Percentiles rank a stretch among this genome's conserved stretches.
phyloP scores from a whole-genome alignment of 2,329 filamentous ascomycete genomes.

The Annulohypoxylon truncatum region DNA sequence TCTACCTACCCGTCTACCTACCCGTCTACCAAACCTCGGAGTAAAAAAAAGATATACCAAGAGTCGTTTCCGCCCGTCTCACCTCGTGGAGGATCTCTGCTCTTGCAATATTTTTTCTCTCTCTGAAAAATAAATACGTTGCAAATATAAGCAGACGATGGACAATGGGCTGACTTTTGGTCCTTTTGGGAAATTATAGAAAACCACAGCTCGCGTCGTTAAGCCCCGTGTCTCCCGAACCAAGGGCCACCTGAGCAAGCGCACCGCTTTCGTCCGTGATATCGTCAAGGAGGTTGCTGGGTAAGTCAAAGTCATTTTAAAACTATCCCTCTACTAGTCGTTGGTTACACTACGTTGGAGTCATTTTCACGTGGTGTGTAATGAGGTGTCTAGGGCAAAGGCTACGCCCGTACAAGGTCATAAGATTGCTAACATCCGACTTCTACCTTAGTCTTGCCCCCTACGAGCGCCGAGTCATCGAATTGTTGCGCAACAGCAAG shows the following conservation, averaged over 20 bases:
- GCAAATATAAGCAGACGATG: slow-evolving; percentile 65
- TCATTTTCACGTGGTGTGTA: background rate
- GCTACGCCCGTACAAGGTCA: background rate
- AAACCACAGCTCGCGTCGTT: slow-evolving; percentile 81
- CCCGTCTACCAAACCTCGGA: background rate
- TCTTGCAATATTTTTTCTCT: slow-evolving; percentile 51
- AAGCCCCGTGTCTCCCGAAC: slow-evolving; percentile 84
- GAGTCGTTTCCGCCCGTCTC: slow-evolving; percentile 61
- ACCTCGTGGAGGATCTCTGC: slow-evolving; percentile 82
- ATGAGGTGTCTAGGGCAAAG: background rate
- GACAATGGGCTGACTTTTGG: slow-evolving; percentile 66
- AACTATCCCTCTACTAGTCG: slow-evolving; percentile 4
- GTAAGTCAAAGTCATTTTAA: slow-evolving; percentile 66
- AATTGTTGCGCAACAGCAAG: slow-evolving; percentile 98
- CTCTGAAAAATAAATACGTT: slow-evolving; percentile 43
- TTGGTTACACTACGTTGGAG: background rate
- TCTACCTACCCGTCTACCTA: background rate
- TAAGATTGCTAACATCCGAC: slow-evolving; percentile 47
- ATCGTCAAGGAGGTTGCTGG: slow-evolving; percentile 98
- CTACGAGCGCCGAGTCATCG: slow-evolving; percentile 98
- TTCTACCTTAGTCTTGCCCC: slow-evolving; percentile 74
- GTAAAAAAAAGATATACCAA: slow-evolving; percentile 34
- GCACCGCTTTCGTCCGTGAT: slow-evolving; percentile 95
- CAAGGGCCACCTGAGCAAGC: slow-evolving; percentile 97
- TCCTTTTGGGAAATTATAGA: slow-evolving; percentile 65